Evolutionary conservation across 2,329 filamentous ascomycete species (phyloP), one percentile per base, ranked within the genome.

Genomic region (Penicillium rolfsii): DNA sequence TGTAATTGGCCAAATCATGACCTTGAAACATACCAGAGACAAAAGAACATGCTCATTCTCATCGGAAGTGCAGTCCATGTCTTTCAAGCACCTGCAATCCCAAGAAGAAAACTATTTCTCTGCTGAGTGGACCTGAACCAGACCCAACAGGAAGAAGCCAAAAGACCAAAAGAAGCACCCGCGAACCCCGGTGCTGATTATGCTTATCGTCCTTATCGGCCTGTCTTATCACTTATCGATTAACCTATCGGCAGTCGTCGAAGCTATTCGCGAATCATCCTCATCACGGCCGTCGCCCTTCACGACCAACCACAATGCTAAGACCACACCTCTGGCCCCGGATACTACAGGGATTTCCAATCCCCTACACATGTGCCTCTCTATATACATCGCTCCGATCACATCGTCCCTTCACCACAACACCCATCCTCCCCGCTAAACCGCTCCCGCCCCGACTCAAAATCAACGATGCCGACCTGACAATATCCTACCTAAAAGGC

Each of bases 401-500:
- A 19, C 40, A 9, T 45, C 59, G 70, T 33, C 26, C 61, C 43
- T 73, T 77, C 58, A 72, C 71, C 22, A 63, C 67, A 35, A 64
- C 70, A 16, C 56, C 65, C 6, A 36, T 33, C 22, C 57, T 66
- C 22, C 52, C 64, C 43, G 75, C 76, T 19, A 90, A 89, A 73
- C 84, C 85, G 57, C 82, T 96, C 71, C 93, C 94, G 1, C 89
- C 92, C 5, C 87, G 93, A 4, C 89, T 90, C 14, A 85, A 87
- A 12, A 86, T 95, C 22, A 84, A 88, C 12, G 93, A 97, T 67
- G 80, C 83, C 19, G 93, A 97, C 55, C 87, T 98, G 67, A 87
- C 89, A 59, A 91, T 97, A 72, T 85, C 84, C 45, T 98, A 96
- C 78, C 83, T 99, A 62, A 96, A 95, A 75, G 95, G 95, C 70